Evolutionary conservation across 179 eudicot genomes (phyloP), one percentile per base, ranked within the genome.

Genomic region (Corrigiola litoralis): DNA sequence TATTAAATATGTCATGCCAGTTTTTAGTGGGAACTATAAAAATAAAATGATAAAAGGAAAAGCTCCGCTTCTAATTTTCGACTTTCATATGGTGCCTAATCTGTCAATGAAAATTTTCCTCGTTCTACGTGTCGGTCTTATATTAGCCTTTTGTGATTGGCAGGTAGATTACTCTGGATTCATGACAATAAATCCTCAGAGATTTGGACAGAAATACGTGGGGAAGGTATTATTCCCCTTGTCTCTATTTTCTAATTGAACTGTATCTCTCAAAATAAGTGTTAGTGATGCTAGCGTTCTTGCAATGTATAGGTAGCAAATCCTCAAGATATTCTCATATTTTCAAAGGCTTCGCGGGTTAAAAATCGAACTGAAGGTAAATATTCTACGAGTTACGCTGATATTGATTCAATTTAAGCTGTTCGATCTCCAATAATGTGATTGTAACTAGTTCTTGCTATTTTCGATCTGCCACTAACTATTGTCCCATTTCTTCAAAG

Each of bases 91-190:
- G 38, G 20, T 34, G 4, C 7, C 60, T 55, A 29, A 10, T 62
- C 13, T 72, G 55, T 46, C 16, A 13, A 29, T 38, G 9, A 14
- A 34, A 29, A 25, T 42, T 8, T 34, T 14, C 34, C 29, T n/a
- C n/a, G 10, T 40, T 74, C 13, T 41, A 18, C 13, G 37, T 45
- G 18, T 14, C 36, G n/a, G n/a, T 21, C 41, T 66, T 20, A 64
- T 33, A 40, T 31, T 27, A 28, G 29, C 32, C 13, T 47, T 66
- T 66, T 66, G 47, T 70, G 65, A 66, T 79, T 72, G 72, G 45
- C 77, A 95, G 99, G 97, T 95, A 50, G 99, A 95, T 73, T 95
- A 88, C 69, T 95, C 99, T 23, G 99, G 99, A 49, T 91, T 86
- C 73, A 95, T 85, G 96, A 95, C 97, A 10, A 91, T 95, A 80